Conservation (phyloP, 805 yeast species). For the Ogataea neopini region DNA sequence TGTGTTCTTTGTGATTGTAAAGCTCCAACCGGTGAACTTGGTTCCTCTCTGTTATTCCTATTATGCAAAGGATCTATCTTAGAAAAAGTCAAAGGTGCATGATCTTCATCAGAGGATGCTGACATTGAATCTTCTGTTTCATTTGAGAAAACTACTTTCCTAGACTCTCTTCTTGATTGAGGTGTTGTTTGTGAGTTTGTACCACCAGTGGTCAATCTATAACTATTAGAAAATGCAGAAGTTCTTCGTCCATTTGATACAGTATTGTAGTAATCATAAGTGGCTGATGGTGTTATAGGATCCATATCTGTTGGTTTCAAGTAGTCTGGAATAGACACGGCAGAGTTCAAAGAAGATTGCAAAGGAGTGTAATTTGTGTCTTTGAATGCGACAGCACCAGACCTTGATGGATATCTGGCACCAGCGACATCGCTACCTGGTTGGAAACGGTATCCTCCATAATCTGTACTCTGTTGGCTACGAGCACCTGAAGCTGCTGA, state of each 20-base stretch:
- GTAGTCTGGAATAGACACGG: constrained; percentile 29
- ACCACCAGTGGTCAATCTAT: neutral
- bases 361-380: constrained; percentile 18
- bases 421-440: neutral
- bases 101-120: constrained; percentile 9
- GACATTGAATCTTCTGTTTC: constrained; percentile 17
- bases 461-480: constrained; percentile 1
- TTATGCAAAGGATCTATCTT: neutral
- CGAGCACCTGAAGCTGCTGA: constrained; percentile 10
- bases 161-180: constrained; percentile 15
- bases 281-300: constrained; percentile 22
- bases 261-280: constrained; percentile 14
- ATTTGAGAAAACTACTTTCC: constrained; percentile 18
- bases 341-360: constrained; percentile 23
- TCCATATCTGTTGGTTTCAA: constrained; percentile 26
- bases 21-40: neutral
- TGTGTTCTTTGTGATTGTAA: neutral
- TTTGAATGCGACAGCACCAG: constrained; percentile 10
- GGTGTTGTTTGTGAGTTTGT: neutral
- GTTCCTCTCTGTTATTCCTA: neutral
- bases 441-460: neutral
- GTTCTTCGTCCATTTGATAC: constrained; percentile 10
- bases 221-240: constrained; percentile 8
- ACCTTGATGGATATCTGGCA: constrained; percentile 2
- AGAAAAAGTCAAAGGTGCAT: neutral